Percentiles rank a stretch among this genome's conserved stretches.
These are phyloP conservation scores for Diaporthe amygdali DNA, from an alignment of 2,329 filamentous ascomycete species.

Conservation along the genomic window DNA sequence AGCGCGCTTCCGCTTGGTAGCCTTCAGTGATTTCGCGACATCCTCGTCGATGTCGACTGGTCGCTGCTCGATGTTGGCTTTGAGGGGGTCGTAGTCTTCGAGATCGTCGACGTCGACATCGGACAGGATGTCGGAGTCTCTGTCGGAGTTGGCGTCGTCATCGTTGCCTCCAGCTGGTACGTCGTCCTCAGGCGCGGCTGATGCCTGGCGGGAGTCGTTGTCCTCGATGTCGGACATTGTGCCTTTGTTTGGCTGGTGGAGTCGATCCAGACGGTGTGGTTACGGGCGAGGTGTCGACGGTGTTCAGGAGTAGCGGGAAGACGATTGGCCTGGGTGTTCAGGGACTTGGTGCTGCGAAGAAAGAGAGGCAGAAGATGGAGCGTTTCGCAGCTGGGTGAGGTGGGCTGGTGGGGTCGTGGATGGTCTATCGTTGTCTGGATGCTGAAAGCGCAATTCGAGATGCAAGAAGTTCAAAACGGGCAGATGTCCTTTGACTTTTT, in stretches of 20 bases:
- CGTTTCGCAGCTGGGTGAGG: not conserved
- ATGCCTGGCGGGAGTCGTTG: conserved; percentile 13
- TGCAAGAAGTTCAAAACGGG: not conserved
- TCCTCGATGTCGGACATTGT: conserved; percentile 37
- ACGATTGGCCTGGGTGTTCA: not conserved
- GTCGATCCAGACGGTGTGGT: not conserved
- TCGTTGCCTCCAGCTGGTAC: conserved; percentile 4
- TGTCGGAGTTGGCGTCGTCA: conserved; percentile 52
- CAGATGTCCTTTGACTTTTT: not conserved
- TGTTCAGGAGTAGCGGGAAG: not conserved
- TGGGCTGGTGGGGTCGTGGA: not conserved
- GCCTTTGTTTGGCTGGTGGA: not conserved
- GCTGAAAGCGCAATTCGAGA: not conserved
- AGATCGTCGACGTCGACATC: conserved; percentile 75
- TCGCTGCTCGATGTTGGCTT: conserved; percentile 66
- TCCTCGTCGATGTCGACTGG: conserved; percentile 73
- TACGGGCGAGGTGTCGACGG: not conserved
- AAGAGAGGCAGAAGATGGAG: not conserved
- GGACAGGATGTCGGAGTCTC: conserved; percentile 65
- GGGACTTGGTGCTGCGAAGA: not conserved
- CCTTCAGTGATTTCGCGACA: conserved; percentile 66
- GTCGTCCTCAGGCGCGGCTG: conserved; percentile 11
- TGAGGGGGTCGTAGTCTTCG: conserved; percentile 70
- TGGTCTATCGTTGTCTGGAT: not conserved
- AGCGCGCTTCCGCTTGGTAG: conserved; percentile 67